A percentile compares a stretch with the other conserved stretches of the same genome.
Evolutionary conservation across 805 yeast genomes (phyloP).

Genomic region (Naumovozyma baii): DNA sequence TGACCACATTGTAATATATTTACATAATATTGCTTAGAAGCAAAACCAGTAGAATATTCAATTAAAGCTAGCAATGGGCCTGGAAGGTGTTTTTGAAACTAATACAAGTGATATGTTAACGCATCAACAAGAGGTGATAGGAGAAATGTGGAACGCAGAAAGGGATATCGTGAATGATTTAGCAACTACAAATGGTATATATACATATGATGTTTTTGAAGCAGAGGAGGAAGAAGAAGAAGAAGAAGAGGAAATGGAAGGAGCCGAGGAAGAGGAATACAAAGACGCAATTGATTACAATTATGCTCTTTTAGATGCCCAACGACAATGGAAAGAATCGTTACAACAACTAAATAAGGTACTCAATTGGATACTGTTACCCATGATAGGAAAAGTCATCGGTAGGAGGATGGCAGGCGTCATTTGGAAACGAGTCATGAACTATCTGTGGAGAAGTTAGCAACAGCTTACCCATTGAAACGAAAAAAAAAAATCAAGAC

Average conservation of each 20-base stretch:
- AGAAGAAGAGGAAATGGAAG: slow-evolving; percentile 3
- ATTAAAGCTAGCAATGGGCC: no score
- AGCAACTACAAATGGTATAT: background rate
- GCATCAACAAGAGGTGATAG: background rate
- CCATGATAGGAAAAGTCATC: slow-evolving; percentile 54
- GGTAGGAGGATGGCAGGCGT: slow-evolving; percentile 50
- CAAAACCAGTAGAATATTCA: no score
- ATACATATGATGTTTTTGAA: background rate
- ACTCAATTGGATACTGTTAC: slow-evolving; percentile 50
- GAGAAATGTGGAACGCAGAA: background rate
- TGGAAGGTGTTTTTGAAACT: background rate
- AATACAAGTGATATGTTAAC: background rate
- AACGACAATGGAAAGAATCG: slow-evolving; percentile 68
- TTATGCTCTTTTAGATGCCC: slow-evolving; percentile 37
- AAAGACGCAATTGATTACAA: slow-evolving; percentile 10
- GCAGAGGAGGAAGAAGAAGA: slow-evolving; percentile 2
- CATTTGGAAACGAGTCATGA: slow-evolving; percentile 23
- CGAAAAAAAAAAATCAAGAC: background rate
- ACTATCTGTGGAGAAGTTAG: slow-evolving; percentile 11
- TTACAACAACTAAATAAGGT: slow-evolving; percentile 49
- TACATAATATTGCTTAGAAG: no score
- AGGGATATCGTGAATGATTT: background rate
- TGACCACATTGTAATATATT: no score
- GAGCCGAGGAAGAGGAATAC: slow-evolving; percentile 3
- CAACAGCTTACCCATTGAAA: no score